Conservation (phyloP, 495 filamentous ascomycete genomes). For the Margaritispora aquatica region DNA sequence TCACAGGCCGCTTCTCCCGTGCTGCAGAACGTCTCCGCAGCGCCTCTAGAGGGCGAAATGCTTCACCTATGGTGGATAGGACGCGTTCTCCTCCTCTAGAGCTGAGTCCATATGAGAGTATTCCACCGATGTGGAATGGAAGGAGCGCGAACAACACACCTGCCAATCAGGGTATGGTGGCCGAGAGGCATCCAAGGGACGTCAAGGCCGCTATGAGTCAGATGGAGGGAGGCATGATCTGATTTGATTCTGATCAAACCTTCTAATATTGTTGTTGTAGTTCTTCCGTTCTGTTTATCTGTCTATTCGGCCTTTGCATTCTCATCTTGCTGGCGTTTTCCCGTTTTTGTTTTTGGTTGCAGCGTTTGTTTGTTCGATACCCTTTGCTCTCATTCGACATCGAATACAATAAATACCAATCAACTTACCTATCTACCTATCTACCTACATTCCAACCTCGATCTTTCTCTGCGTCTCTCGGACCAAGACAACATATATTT, state of each 20-base stretch:
- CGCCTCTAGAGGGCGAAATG: constrained; percentile 50
- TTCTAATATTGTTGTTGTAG: too few relatives aligned
- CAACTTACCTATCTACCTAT: not conserved
- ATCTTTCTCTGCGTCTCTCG: not conserved
- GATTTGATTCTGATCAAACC: too few relatives aligned
- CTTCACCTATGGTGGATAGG: constrained; percentile 21
- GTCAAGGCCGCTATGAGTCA: constrained; percentile 35
- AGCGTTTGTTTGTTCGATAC: too few relatives aligned
- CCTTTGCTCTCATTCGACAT: constrained; percentile 6
- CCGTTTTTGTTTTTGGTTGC: too few relatives aligned
- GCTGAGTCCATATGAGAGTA: constrained; percentile 49
- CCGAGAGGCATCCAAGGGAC: constrained; percentile 35
- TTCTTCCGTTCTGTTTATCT: not conserved
- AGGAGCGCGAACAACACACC: constrained; percentile 5
- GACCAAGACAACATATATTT: too few relatives aligned
- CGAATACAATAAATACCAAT: not conserved
- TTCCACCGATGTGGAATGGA: constrained; percentile 28
- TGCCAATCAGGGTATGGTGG: not conserved
- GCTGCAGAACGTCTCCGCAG: constrained; percentile 64
- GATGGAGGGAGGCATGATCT: constrained; percentile 24
- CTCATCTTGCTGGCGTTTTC: not conserved
- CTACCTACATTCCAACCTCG: not conserved
- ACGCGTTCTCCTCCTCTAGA: constrained; percentile 22
- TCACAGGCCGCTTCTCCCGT: constrained; percentile 56
- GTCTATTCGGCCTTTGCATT: not conserved